A percentile compares a stretch with the other conserved stretches of the same genome.
Conservation (phyloP, 2,329 filamentous ascomycete genomes). For the Allantophomopsis cytisporea region DNA sequence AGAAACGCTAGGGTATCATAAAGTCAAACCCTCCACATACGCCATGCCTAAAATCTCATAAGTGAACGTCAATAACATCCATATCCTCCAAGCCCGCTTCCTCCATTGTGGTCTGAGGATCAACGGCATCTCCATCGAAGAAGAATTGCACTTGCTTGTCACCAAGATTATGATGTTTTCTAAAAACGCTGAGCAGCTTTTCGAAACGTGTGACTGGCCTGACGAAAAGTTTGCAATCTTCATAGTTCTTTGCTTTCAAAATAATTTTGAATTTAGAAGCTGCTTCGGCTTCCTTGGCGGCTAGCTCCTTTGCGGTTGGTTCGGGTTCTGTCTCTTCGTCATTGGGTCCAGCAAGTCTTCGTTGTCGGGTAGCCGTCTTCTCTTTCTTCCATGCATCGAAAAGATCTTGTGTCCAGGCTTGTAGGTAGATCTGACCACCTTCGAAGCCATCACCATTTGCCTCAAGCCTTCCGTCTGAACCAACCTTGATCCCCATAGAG, state of each 20-base stretch:
- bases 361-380: slow-evolving; percentile 4
- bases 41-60: slow-evolving; percentile 1
- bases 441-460: slow-evolving; percentile 26
- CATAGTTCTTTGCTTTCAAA: slow-evolving; percentile 36
- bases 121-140: slow-evolving; percentile 65
- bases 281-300: slow-evolving; percentile 4
- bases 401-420: slow-evolving; percentile 60
- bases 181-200: slow-evolving; percentile 49
- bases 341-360: slow-evolving; percentile 1
- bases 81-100: slow-evolving; percentile 62
- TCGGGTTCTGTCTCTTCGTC: slow-evolving; percentile 9
- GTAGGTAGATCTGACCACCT: slow-evolving; percentile 52
- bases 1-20: too few species aligned
- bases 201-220: slow-evolving; percentile 42
- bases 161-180: slow-evolving; percentile 34
- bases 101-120: slow-evolving; percentile 42
- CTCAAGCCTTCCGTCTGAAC: slow-evolving; percentile 17
- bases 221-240: slow-evolving; percentile 36
- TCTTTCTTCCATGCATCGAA: slow-evolving; percentile 25
- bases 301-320: slow-evolving; percentile 1
- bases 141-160: slow-evolving; percentile 44
- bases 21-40: too few species aligned
- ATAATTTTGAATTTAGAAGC: slow-evolving; percentile 32
- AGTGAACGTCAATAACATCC: slow-evolving; percentile 58
- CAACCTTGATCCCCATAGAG: slow-evolving; percentile 46